Percentiles rank a stretch among this genome's conserved stretches.
phyloP scores from a whole-genome alignment of 2,329 filamentous ascomycete genomes.

The Aspergillus tanneri region DNA sequence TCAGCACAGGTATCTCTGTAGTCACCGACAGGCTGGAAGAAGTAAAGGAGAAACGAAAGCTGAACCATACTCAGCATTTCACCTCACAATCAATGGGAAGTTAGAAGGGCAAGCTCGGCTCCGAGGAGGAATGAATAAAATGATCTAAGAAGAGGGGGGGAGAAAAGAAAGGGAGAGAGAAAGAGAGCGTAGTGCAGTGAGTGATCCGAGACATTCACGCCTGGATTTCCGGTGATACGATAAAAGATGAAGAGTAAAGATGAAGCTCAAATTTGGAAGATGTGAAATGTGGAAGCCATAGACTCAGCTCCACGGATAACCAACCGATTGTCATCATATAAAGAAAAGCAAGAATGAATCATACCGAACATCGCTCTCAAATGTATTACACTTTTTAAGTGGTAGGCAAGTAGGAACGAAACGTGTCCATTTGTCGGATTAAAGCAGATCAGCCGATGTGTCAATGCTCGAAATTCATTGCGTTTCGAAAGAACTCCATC shows the following conservation, averaged over 20 bases:
- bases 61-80: conserved; percentile 14
- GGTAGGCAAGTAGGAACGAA: conserved; percentile 6
- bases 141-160: conserved; percentile 1
- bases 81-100: conserved; percentile 16
- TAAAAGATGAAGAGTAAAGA: conserved; percentile 1
- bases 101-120: conserved; percentile 10
- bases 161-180: conserved; percentile 8
- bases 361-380: conserved; percentile 22
- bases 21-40: conserved; percentile 27
- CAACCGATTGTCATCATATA: conserved; percentile 6
- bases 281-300: no score
- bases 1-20: conserved; percentile 37
- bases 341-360: conserved; percentile 17
- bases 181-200: background rate
- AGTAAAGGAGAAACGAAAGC: conserved; percentile 19
- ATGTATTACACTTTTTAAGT: conserved; percentile 26
- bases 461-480: background rate
- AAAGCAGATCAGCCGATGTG: conserved; percentile 7
- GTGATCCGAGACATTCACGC: background rate
- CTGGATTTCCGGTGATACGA: background rate
- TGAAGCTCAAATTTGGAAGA: no score
- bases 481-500: no score
- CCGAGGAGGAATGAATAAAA: conserved; percentile 2
- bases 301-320: background rate
- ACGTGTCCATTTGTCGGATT: conserved; percentile 4